A percentile compares a stretch with the other conserved stretches of the same genome.
Conservation (phyloP, 2,329 filamentous ascomycete species). For the Xylaria sp. region DNA sequence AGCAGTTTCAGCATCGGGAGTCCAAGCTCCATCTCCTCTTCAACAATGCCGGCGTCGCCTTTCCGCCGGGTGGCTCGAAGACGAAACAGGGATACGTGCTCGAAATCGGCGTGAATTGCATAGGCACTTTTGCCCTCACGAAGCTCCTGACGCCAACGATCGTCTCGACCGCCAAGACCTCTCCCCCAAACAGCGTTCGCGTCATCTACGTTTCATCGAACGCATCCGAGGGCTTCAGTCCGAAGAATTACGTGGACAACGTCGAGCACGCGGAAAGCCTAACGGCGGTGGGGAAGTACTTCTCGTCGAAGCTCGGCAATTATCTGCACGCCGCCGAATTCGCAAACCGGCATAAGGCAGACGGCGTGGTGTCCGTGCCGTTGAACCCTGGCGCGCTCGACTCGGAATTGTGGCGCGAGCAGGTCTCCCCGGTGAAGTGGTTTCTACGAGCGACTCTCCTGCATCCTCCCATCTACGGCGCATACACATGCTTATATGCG, state of each 20-base stretch:
- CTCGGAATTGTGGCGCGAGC: constrained; percentile 35
- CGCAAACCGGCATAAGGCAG: constrained; percentile 29
- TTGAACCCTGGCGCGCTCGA: constrained; percentile 37
- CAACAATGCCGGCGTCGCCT: constrained; percentile 63
- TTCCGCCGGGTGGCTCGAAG: constrained; percentile 51
- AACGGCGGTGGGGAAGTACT: constrained; percentile 33
- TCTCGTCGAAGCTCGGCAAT: constrained; percentile 39
- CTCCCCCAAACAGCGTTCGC: constrained; percentile 35
- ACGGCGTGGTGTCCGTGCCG: constrained; percentile 38
- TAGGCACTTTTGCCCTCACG: constrained; percentile 42
- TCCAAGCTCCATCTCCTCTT: constrained; percentile 66
- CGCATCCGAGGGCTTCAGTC: constrained; percentile 22
- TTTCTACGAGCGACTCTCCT: constrained; percentile 29
- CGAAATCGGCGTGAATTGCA: constrained; percentile 44
- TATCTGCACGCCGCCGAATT: constrained; percentile 38
- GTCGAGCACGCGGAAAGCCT: constrained; percentile 38
- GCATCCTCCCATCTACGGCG: constrained; percentile 31
- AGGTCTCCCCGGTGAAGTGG: constrained; percentile 2
- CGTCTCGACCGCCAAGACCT: constrained; percentile 25
- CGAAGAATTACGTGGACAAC: constrained; percentile 37
- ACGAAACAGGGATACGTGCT: constrained; percentile 47
- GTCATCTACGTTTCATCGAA: constrained; percentile 41
- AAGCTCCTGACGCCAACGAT: constrained; percentile 39
- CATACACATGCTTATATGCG: constrained; percentile 33
- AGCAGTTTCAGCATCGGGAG: constrained; percentile 63